phyloP scores from a whole-genome alignment of 75 land plant species.

The Cryptomeria japonica region DNA sequence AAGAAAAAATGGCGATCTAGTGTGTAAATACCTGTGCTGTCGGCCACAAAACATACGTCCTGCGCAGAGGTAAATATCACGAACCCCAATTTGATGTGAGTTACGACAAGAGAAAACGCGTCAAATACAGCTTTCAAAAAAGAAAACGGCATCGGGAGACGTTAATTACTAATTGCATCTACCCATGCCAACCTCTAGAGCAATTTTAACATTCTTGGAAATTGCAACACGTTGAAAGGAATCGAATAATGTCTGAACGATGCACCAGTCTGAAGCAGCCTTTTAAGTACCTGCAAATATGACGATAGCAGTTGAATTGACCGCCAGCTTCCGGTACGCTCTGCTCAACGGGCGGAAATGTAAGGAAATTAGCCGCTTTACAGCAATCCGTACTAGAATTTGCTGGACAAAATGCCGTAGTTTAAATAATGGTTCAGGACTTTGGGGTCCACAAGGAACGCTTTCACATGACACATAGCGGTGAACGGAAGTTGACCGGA shows the following conservation, averaged over 20 bases:
- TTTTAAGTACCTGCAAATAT: not conserved
- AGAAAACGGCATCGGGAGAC: too few species aligned
- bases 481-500: not conserved
- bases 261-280: not conserved
- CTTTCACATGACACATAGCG: not conserved
- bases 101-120: too few species aligned
- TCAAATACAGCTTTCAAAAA: too few species aligned
- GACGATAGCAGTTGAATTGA: not conserved
- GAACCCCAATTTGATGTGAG: too few species aligned
- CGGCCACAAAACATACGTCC: too few species aligned
- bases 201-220: not conserved
- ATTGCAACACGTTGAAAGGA: not conserved
- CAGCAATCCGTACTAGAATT: not conserved
- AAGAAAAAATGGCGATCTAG: too few species aligned
- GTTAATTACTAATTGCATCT: too few species aligned
- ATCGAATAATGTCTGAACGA: not conserved
- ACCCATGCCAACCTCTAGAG: too few species aligned
- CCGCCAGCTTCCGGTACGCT: not conserved
- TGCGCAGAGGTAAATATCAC: too few species aligned
- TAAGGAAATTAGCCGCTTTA: not conserved
- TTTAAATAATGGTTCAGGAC: not conserved
- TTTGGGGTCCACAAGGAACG: not conserved
- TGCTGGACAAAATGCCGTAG: not conserved
- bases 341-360: not conserved
- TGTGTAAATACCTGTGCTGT: too few species aligned